Base-by-base conservation (phyloP, 2,329 filamentous ascomycete genomes). In the Didymella arachidicola region DNA sequence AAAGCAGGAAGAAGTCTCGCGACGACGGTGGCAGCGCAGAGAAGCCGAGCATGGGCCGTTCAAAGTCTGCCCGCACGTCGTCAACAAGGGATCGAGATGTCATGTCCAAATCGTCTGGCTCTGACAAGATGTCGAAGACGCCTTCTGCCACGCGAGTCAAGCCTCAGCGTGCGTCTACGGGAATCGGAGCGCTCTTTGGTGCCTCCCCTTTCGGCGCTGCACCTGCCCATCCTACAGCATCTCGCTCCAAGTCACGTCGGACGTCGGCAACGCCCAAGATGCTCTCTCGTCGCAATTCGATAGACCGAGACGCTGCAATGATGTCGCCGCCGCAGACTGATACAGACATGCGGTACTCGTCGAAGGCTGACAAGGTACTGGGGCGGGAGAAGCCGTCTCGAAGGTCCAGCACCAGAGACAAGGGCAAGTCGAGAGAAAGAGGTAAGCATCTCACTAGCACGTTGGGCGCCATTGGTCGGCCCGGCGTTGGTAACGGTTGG, bases 281-380 rank as follows among this genome's bases (percentile, higher is more conserved):
- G 5, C 83, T 82, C 52, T 89, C 91, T 52, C 85, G 90, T 55
- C 88, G 89, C 36, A 83, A 88, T 61, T 90, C 91, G 0, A 77
- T 89, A 16, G 90, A 92, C 52, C 84, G 87, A 61, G 81, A 84
- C 27, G 82, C 82, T 62, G 89, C 87, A 7, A 80, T 93, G 60
- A 82, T 86, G 44, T 91, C 90, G 19, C 90, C 91, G 3, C 89
- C 91, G 8, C 87, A 89, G 2, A 91, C 93, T 29, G 86, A 89
- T 30, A 79, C 73, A 16, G 76, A 79, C 48, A 65, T 82, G 41
- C 84, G 86, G 50, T 84, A 92, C 71, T 84, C 88, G 7, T 84
- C 87, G 44, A 96, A 96, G 77, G 92, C 91, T 27, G 91, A 91
- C 30, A 93, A 88, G 76, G 78, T 94, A 51, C 86, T 95, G 86